Evolutionary conservation across 768 basidiomycete genomes (phyloP).

Genomic region (Leccinum pellstonianum): DNA sequence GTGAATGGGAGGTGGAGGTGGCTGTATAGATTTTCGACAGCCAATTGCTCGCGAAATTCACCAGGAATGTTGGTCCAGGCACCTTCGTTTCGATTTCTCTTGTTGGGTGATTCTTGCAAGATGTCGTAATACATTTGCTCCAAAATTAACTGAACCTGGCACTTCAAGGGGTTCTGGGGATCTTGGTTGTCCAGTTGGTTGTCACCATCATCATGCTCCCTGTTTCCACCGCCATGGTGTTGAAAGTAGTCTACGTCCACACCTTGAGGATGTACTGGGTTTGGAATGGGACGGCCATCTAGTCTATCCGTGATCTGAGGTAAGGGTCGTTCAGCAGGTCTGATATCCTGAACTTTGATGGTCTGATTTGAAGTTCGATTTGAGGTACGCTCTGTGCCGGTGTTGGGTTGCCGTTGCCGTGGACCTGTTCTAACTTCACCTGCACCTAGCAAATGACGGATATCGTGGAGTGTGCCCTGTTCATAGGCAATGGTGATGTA

Average conservation of each 20-base stretch:
- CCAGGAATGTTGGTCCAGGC: not conserved
- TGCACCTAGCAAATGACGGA: not conserved
- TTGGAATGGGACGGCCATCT: not conserved
- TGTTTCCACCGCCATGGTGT: not conserved
- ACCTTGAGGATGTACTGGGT: not conserved
- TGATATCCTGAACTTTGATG: not conserved
- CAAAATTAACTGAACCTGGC: not conserved
- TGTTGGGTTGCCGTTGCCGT: not conserved
- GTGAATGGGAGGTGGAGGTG: not conserved
- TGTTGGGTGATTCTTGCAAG: not conserved
- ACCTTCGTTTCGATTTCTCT: not conserved
- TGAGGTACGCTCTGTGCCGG: not conserved
- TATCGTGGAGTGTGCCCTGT: not conserved
- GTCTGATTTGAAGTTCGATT: not conserved
- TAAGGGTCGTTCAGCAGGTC: not conserved
- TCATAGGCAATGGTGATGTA: not conserved
- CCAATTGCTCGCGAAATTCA: not conserved
- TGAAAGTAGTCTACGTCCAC: slow-evolving; percentile 5
- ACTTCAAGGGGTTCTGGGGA: not conserved
- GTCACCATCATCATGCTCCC: not conserved
- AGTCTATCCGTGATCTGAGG: not conserved
- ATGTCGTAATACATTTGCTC: not conserved
- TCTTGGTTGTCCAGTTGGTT: not conserved
- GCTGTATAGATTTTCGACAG: not conserved
- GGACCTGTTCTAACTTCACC: not conserved